Percentiles rank a stretch among this genome's conserved stretches.
Conservation (phyloP, 2,329 filamentous ascomycete species). For the Pseudopithomyces chartarum region DNA sequence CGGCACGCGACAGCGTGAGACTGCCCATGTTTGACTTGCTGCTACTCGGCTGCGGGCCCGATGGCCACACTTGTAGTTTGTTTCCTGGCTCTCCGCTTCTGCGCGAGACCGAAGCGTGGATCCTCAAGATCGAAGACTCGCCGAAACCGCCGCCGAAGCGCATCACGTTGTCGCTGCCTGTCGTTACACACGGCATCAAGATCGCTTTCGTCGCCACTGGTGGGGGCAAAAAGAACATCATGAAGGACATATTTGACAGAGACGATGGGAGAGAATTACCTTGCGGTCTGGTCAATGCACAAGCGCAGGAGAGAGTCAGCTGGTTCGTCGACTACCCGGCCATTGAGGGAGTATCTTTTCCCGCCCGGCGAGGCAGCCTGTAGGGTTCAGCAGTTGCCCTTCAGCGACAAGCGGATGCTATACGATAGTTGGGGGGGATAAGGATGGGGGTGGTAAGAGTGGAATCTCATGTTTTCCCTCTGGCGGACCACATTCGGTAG, state of each 20-base stretch:
- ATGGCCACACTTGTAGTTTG: constrained; percentile 95
- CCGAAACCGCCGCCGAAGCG: constrained; percentile 91
- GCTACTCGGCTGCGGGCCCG: constrained; percentile 89
- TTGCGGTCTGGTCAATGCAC: constrained; percentile 85
- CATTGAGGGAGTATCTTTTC: constrained; percentile 82
- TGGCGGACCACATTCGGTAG: neutral
- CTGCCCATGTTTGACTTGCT: constrained; percentile 94
- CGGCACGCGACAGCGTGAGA: constrained; percentile 89
- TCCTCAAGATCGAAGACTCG: constrained; percentile 87
- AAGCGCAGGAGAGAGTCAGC: constrained; percentile 81
- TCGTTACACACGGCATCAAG: constrained; percentile 83
- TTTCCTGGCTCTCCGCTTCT: constrained; percentile 90
- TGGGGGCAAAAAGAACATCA: constrained; percentile 83
- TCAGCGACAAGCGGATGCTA: neutral
- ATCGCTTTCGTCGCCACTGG: constrained; percentile 94
- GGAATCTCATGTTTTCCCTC: neutral
- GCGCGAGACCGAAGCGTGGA: constrained; percentile 87
- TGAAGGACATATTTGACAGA: constrained; percentile 88
- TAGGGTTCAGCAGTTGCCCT: constrained; percentile 39
- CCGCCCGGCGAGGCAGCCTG: constrained; percentile 69
- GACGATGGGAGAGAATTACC: constrained; percentile 76
- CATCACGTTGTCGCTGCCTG: constrained; percentile 90
- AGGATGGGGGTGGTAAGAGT: neutral
- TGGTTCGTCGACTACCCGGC: constrained; percentile 94
- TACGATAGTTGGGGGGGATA: too few species aligned